Evolutionary conservation across 2,329 filamentous ascomycete genomes (phyloP).

Genomic region (Atkinsonella texensis): DNA sequence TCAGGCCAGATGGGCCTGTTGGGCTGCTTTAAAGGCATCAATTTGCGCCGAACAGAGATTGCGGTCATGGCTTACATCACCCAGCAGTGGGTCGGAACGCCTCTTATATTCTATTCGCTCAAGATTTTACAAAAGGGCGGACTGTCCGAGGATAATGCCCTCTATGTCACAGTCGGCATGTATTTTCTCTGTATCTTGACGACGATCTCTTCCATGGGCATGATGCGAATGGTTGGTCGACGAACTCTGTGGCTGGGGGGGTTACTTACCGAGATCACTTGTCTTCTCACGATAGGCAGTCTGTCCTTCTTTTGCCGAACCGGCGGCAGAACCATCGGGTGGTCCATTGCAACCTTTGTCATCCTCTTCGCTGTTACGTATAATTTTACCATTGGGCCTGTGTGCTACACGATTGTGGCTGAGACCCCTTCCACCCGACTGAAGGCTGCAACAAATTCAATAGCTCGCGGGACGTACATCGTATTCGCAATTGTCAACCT

Average conservation of each 20-base stretch:
- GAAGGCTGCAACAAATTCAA: slow-evolving; percentile 12
- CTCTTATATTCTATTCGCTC: slow-evolving; percentile 40
- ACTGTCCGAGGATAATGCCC: slow-evolving; percentile 26
- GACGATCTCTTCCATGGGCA: slow-evolving; percentile 30
- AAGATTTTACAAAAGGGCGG: slow-evolving; percentile 40
- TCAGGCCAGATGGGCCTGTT: background rate
- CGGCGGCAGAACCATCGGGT: slow-evolving; percentile 7
- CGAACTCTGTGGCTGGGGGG: slow-evolving; percentile 30
- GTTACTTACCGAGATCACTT: slow-evolving; percentile 21
- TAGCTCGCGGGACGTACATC: slow-evolving; percentile 10
- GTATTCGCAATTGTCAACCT: slow-evolving; percentile 10
- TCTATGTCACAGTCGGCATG: slow-evolving; percentile 32
- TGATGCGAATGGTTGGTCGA: slow-evolving; percentile 28
- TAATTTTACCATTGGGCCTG: slow-evolving; percentile 28
- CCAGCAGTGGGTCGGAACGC: slow-evolving; percentile 39
- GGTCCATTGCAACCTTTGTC: slow-evolving; percentile 24
- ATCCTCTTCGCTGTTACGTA: slow-evolving; percentile 28
- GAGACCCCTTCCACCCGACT: slow-evolving; percentile 18
- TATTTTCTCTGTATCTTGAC: slow-evolving; percentile 28
- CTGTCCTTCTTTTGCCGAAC: background rate
- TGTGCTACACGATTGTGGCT: slow-evolving; percentile 30
- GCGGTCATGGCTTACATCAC: slow-evolving; percentile 39
- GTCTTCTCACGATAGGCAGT: slow-evolving; percentile 13
- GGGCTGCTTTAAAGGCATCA: slow-evolving; percentile 1
- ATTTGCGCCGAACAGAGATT: slow-evolving; percentile 24